These are phyloP conservation scores for Phytopythium montanum DNA, from an alignment of 352 stramenopile genomes.

Conservation along the genomic window DNA sequence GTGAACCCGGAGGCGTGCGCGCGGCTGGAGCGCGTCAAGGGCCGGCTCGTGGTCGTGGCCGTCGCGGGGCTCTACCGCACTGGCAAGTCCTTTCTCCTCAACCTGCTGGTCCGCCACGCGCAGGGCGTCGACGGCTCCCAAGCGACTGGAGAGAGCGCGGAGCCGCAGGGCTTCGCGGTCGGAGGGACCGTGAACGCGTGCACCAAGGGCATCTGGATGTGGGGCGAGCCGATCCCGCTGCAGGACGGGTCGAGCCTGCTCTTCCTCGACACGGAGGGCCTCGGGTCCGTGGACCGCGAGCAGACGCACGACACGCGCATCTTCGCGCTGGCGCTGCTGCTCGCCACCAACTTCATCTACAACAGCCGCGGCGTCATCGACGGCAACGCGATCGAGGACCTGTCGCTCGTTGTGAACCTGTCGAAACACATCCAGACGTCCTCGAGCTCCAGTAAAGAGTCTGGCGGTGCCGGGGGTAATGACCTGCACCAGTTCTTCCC, in stretches of 20 bases:
- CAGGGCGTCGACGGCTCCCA: constrained; percentile 25
- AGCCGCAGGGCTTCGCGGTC: constrained; percentile 62
- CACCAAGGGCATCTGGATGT: constrained; percentile 93
- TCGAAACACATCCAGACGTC: constrained; percentile 89
- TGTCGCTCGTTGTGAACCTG: constrained; percentile 90
- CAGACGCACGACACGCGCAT: constrained; percentile 90
- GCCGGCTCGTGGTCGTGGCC: constrained; percentile 80
- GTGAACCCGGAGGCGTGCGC: constrained; percentile 72
- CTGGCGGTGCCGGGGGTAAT: constrained; percentile 3
- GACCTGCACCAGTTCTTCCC: constrained; percentile 84
- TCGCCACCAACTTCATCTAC: constrained; percentile 89
- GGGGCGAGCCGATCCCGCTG: constrained; percentile 71
- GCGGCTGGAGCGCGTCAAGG: constrained; percentile 67
- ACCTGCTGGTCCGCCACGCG: constrained; percentile 69
- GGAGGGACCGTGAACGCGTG: constrained; percentile 86
- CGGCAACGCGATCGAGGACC: constrained; percentile 83
- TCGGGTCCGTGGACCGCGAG: constrained; percentile 77
- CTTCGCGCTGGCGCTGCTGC: constrained; percentile 84
- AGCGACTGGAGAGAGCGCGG: constrained; percentile 5
- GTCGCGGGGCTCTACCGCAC: constrained; percentile 88
- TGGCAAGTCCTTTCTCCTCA: constrained; percentile 90
- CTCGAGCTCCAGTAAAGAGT: constrained; percentile 23
- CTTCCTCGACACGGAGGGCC: constrained; percentile 89
- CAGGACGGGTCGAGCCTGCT: constrained; percentile 69
- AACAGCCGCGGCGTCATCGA: constrained; percentile 90